Evolutionary conservation across 768 basidiomycete genomes (phyloP), one percentile per base, ranked within the genome.

Genomic region (Calocybe gangraenosa): DNA sequence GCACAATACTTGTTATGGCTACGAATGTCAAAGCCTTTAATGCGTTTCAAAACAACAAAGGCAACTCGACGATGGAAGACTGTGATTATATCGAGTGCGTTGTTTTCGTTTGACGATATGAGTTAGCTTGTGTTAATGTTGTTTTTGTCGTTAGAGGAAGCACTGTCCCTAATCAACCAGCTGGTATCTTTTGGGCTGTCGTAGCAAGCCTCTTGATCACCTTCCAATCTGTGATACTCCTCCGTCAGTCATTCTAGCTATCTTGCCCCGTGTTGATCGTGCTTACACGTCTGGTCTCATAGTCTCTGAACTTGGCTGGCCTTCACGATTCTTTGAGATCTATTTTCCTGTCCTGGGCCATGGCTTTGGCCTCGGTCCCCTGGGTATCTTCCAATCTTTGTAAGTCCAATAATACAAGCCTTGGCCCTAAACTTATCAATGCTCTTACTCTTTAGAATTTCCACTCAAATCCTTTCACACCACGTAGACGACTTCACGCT

Each of bases 111-210:
- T 42, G 18, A 18, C 23, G 34, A 23, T 25, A 4, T n/a, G n/a
- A n/a, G 10, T 20, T 41, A 10, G 15, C 30, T 11, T 17, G 8
- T 31, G 25, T 25, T 30, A 8, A 37, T 32, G 36, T 39, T 25
- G 8, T 17, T 14, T 5, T 6, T 35, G 5, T 39, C 31, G 13
- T 38, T 39, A 79, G 74, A 56, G 78, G 84, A 42, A 87, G 84
- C 64, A 90, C 91, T 0, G 88, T 96, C n/a, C 92, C 92, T 2
- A 91, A 92, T 65, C 92, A 95, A 63, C 72, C 91, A 37, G 93
- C 90, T 6, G 93, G 93, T 20, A 80, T 83, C 18, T 95, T 96
- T 66, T 96, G 92, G 89, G 85, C 90, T 2, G 79, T 93, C 36
- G 74, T 93, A 47, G 84, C 89, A 55, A 81, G 86, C 35, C 66